Conservation (phyloP, 306 rosid species). For the Herpetospermum pedunculosum region DNA sequence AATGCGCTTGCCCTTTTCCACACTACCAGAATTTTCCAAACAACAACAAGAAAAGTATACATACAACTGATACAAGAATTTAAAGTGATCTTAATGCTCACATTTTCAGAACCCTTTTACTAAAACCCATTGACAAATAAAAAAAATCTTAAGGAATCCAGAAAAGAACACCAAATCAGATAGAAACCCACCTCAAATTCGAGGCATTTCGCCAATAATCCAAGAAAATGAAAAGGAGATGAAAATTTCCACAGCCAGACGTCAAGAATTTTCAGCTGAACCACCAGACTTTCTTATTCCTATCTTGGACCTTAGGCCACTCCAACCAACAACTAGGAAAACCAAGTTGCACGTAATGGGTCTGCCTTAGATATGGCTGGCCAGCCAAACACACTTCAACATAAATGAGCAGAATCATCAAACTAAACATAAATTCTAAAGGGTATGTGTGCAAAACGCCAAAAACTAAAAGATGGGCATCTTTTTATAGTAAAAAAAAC, state of each 20-base stretch:
- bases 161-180: neutral
- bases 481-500: neutral
- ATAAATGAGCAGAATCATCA: neutral
- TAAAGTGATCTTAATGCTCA: neutral
- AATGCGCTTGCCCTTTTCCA: neutral
- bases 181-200: slow-evolving; percentile 6
- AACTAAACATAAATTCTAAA: neutral
- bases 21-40: neutral
- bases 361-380: slow-evolving; percentile 15
- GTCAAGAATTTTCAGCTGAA: slow-evolving; percentile 6
- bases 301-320: slow-evolving; percentile 2
- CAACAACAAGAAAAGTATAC: neutral
- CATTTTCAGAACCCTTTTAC: neutral
- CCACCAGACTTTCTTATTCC: slow-evolving; percentile 11
- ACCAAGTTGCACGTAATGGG: slow-evolving; percentile 17
- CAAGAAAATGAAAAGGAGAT: neutral
- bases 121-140: neutral
- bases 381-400: too few relatives aligned
- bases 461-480: neutral
- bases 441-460: neutral
- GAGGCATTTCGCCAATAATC: neutral
- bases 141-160: neutral
- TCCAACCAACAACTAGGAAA: neutral
- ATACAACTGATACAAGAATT: neutral
- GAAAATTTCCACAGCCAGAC: neutral